Evolutionary conservation across 2,329 filamentous ascomycete species (phyloP).

Genomic region (Nannizzia gypsea): DNA sequence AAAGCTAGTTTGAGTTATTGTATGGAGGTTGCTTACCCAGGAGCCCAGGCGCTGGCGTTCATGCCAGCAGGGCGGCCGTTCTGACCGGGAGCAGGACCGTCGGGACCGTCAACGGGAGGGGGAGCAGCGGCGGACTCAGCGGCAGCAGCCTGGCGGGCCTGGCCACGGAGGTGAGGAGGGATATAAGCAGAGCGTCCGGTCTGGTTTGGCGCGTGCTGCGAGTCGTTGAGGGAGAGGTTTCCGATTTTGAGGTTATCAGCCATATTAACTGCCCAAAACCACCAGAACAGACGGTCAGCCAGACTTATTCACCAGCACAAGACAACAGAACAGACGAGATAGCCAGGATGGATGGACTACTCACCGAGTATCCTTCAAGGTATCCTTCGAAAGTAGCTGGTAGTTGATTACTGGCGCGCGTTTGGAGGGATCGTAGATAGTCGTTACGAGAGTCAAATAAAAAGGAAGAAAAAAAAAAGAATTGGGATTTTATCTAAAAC

Average conservation of each 20-base stretch:
- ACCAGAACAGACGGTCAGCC: slow-evolving; percentile 2
- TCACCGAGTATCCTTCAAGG: neutral
- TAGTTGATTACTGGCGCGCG: neutral
- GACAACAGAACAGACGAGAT: too few relatives aligned
- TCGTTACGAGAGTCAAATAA: neutral
- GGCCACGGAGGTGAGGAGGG: slow-evolving; percentile 50
- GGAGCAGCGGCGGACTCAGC: slow-evolving; percentile 12
- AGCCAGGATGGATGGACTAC: neutral
- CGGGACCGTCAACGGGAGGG: slow-evolving; percentile 27
- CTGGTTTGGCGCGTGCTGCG: slow-evolving; percentile 45
- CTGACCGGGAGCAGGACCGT: slow-evolving; percentile 24
- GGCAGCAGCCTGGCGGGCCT: slow-evolving; percentile 10
- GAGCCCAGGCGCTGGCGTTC: slow-evolving; percentile 24
- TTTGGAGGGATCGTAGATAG: neutral
- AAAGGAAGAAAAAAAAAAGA: slow-evolving; percentile 9
- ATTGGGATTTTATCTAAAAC: slow-evolving; percentile 18
- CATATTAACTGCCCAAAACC: slow-evolving; percentile 24
- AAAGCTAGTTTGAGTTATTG: slow-evolving; percentile 8
- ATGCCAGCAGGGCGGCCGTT: slow-evolving; percentile 16
- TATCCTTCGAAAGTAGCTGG: neutral
- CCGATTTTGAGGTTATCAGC: slow-evolving; percentile 47
- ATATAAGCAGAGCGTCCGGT: slow-evolving; percentile 52
- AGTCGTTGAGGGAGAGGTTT: slow-evolving; percentile 48
- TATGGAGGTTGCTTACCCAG: slow-evolving; percentile 13
- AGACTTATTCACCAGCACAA: too few relatives aligned